Conservation (phyloP, 1,284 basidiomycete species). For the Sanghuangporus baumii region DNA sequence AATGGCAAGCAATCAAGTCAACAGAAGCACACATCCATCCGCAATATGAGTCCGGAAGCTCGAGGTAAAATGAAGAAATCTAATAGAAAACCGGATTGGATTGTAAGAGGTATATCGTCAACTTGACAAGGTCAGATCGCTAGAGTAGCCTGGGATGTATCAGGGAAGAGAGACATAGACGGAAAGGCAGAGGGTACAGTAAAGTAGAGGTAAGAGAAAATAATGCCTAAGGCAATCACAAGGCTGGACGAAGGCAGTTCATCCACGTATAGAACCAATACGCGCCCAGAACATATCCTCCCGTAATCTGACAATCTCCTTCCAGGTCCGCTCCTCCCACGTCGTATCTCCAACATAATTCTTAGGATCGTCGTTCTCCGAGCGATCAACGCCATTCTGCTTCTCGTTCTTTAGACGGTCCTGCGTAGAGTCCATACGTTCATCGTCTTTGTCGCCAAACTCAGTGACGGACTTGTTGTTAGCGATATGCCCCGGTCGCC, state of each 20-base stretch:
- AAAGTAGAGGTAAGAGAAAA: neutral
- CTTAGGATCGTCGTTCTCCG: constrained; percentile 22
- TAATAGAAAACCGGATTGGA: neutral
- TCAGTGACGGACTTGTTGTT: neutral
- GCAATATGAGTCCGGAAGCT: neutral
- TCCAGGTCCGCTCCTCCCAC: constrained; percentile 92
- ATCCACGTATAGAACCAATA: constrained; percentile 55
- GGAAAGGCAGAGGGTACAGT: neutral
- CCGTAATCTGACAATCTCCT: constrained; percentile 71
- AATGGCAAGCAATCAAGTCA: neutral
- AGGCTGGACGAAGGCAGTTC: neutral
- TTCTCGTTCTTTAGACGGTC: neutral
- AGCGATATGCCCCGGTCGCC: neutral
- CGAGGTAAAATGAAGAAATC: neutral
- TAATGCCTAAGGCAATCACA: neutral
- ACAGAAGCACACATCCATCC: neutral
- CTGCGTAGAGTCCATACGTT: neutral
- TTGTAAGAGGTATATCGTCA: neutral
- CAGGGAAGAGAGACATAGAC: neutral
- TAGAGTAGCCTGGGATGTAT: neutral
- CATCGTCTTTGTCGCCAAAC: constrained; percentile 1
- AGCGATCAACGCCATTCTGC: constrained; percentile 15
- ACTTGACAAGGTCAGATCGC: neutral
- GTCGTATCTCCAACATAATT: constrained; percentile 55
- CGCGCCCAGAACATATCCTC: constrained; percentile 91